Evolutionary conservation across 2,329 filamentous ascomycete genomes (phyloP).

Genomic region (Dactylonectria macrodidyma): DNA sequence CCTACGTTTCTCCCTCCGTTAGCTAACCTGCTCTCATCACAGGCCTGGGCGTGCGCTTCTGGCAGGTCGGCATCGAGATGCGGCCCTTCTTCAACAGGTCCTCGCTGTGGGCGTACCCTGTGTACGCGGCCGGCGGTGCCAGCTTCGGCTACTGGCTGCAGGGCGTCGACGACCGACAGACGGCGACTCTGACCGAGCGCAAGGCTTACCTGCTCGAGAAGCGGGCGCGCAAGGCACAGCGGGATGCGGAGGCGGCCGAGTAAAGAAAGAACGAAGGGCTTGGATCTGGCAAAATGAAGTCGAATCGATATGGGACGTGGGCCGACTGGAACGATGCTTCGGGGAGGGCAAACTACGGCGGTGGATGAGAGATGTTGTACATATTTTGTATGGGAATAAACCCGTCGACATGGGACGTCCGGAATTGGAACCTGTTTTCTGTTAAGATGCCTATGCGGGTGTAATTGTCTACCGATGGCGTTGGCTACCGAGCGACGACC

Average conservation of each 20-base stretch:
- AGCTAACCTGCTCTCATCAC: constrained; percentile 30
- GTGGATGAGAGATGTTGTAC: constrained; percentile 38
- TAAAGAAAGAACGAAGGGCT: constrained; percentile 10
- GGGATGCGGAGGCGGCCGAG: constrained; percentile 52
- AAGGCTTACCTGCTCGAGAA: constrained; percentile 90
- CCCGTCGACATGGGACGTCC: constrained; percentile 45
- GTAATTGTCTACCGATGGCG: constrained; percentile 2
- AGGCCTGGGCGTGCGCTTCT: constrained; percentile 94
- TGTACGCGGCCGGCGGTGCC: constrained; percentile 87
- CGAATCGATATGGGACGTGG: not conserved
- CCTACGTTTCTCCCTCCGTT: not conserved
- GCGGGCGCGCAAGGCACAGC: constrained; percentile 75
- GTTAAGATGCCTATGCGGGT: constrained; percentile 9
- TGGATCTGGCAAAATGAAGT: constrained; percentile 15
- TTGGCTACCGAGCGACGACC: not conserved
- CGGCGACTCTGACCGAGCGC: constrained; percentile 81
- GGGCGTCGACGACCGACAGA: constrained; percentile 88
- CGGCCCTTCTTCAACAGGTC: constrained; percentile 90
- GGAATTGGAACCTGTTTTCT: constrained; percentile 39
- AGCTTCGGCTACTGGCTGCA: constrained; percentile 98
- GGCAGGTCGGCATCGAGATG: constrained; percentile 99
- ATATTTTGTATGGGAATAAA: constrained; percentile 46
- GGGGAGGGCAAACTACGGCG: not conserved
- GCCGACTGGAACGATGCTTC: constrained; percentile 2
- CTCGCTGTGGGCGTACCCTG: constrained; percentile 91